These are phyloP conservation scores for Citrullus mucosospermus DNA, from an alignment of 306 rosid species.

Conservation along the genomic window DNA sequence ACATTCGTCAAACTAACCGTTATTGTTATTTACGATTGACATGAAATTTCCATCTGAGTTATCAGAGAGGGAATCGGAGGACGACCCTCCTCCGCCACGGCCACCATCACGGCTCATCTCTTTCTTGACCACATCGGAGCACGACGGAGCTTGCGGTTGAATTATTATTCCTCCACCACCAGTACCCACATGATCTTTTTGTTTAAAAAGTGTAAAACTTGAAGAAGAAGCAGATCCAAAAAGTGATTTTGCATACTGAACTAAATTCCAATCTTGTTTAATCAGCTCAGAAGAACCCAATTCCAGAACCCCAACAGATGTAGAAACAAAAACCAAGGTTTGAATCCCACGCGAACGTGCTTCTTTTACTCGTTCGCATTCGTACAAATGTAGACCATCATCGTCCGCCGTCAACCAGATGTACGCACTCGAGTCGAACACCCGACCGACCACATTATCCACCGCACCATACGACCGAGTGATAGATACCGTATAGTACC, in stretches of 20 bases:
- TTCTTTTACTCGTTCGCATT: conserved; percentile 33
- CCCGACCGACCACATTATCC: conserved; percentile 14
- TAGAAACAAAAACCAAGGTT: conserved; percentile 25
- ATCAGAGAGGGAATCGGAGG: conserved; percentile 4
- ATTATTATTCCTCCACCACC: not conserved
- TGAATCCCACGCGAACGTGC: conserved; percentile 25
- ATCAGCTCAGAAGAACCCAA: conserved; percentile 25
- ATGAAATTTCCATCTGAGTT: not conserved
- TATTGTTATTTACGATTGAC: not conserved
- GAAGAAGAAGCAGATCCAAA: not conserved
- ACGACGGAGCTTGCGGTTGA: not conserved
- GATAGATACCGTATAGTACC: conserved; percentile 14
- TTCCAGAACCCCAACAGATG: conserved; percentile 27
- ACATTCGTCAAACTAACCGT: not conserved
- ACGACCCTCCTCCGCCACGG: not conserved
- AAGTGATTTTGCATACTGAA: conserved; percentile 17
- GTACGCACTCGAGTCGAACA: conserved; percentile 17
- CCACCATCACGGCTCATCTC: not conserved
- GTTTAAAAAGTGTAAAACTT: not conserved
- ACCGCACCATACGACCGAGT: conserved; percentile 8
- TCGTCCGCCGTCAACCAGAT: conserved; percentile 26
- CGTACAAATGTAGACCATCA: conserved; percentile 15
- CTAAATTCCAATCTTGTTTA: conserved; percentile 17
- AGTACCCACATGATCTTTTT: not conserved
- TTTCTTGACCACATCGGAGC: not conserved